A percentile compares a stretch with the other conserved stretches of the same genome.
These are phyloP conservation scores for Cladochytrium replicatum DNA, from an alignment of 192 early-diverging fungal genomes.

Conservation along the genomic window DNA sequence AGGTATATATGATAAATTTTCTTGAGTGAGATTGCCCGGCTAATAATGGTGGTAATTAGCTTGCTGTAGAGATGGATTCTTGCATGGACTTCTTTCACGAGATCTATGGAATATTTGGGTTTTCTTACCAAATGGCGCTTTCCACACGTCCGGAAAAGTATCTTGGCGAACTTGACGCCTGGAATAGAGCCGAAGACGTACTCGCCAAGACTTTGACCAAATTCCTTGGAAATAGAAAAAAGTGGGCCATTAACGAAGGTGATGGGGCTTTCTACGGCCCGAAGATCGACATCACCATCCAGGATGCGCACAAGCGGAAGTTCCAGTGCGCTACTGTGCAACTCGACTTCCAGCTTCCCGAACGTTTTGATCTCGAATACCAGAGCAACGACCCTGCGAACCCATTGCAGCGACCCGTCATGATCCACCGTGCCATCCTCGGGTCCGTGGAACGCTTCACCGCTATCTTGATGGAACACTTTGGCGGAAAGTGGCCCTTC, in stretches of 20 bases:
- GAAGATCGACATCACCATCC: conserved; percentile 96
- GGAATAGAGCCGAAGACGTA: conserved; percentile 86
- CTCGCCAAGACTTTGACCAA: conserved; percentile 69
- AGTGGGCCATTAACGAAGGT: conserved; percentile 85
- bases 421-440: conserved; percentile 96
- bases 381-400: conserved; percentile 49
- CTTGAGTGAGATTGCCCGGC: too few relatives aligned
- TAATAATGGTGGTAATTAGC: too few relatives aligned
- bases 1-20: conserved; percentile 37
- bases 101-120: conserved; percentile 91
- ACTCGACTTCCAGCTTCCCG: conserved; percentile 95
- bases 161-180: conserved; percentile 78
- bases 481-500: conserved; percentile 95
- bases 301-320: conserved; percentile 80
- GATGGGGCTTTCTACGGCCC: conserved; percentile 99
- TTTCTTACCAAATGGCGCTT: conserved; percentile 77
- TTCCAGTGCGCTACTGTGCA: conserved; percentile 98
- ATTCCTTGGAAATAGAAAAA: conserved; percentile 58
- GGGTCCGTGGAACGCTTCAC: conserved; percentile 94
- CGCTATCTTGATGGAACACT: conserved; percentile 92
- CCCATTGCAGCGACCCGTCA: conserved; percentile 75
- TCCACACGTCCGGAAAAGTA: conserved; percentile 96
- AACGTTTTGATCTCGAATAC: conserved; percentile 87
- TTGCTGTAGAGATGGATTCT: conserved; percentile 71
- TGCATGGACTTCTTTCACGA: conserved; percentile 82